Base-by-base conservation (phyloP, 805 yeast species). In the Komagataella populi region DNA sequence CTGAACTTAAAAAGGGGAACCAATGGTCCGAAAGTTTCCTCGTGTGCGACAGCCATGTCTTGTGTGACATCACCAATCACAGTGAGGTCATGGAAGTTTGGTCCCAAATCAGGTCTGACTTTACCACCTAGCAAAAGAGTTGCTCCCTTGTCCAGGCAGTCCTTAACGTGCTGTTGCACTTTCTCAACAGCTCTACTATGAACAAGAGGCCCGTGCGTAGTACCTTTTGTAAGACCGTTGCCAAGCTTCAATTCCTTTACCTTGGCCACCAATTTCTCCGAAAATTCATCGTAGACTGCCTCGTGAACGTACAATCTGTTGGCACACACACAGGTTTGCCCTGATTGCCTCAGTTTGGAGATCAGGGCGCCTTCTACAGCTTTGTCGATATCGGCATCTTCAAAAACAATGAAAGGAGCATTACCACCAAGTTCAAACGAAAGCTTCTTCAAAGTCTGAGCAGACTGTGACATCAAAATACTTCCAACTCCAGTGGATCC, bases 291-390 rank as follows among this genome's bases (percentile, higher is more conserved):
- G 59, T 84, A 81, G n/a, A 86, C 63, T 8, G 70, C 69, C 47
- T 71, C 74, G 59, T 86, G 93, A 39, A 84, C 74, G 60, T 73
- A 84, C 48, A 84, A 63, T 60, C 90, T 72, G 66, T 84, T 84
- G 48, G 89, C 88, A 63, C 89, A 83, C 45, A 84, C 84, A 67
- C 95, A 86, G 4, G 90, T 84, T 66, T 85, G 93, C 54, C 93
- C 93, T 46, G 83, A 74, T 23, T 84, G 83, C 62, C 93, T 74
- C 67, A 84, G 81, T 64, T 85, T 86, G 55, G 81, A 75, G 6
- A 75, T 79, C 53, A 84, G 63, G 2, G 86, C 77, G 45, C 80
- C 86, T n/a, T 72, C 73, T 14, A 84, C 79, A 0, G 91, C 91
- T 46, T 69, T 66, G 53, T 78, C 83, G 18, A 84, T 57, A 55